Evolutionary conservation across 495 filamentous ascomycete species (phyloP).

Genomic region (Evernia prunastri): DNA sequence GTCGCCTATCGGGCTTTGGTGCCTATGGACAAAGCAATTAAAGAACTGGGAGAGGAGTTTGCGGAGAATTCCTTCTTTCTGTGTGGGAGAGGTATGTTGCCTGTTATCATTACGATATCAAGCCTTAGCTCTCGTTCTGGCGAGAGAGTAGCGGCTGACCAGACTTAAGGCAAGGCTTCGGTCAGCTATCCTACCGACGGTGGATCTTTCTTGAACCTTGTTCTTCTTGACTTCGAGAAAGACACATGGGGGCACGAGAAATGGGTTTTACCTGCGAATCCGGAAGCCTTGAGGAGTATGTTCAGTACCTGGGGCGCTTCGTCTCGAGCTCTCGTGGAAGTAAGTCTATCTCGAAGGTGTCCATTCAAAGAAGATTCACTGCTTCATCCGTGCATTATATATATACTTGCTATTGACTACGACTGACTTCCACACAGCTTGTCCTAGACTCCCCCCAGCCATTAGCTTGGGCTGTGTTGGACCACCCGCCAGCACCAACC

Average conservation of each 20-base stretch:
- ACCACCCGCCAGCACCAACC: conserved; percentile 8
- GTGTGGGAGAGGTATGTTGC: conserved; percentile 11
- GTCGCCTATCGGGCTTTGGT: conserved; percentile 45
- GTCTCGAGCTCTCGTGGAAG: conserved; percentile 5
- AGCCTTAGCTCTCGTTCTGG: neutral
- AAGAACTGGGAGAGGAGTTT: conserved; percentile 41
- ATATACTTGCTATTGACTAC: neutral
- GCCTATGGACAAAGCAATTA: conserved; percentile 45
- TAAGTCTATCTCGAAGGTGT: neutral
- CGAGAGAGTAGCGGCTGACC: neutral
- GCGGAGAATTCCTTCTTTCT: conserved; percentile 11
- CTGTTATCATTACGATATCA: neutral
- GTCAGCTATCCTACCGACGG: conserved; percentile 45
- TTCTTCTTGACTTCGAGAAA: conserved; percentile 31
- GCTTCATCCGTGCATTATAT: too few species aligned
- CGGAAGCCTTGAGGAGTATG: neutral
- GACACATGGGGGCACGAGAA: conserved; percentile 16
- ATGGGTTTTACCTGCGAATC: conserved; percentile 1
- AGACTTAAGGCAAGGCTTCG: conserved; percentile 18
- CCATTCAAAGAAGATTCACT: too few species aligned
- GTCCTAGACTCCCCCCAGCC: neutral
- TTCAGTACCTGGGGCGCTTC: conserved; percentile 5
- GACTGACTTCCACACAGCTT: neutral
- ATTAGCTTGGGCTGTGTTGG: conserved; percentile 3
- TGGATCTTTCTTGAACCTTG: conserved; percentile 38